Conservation (phyloP, 139 green algal genomes). For the Choricystis sp. region DNA sequence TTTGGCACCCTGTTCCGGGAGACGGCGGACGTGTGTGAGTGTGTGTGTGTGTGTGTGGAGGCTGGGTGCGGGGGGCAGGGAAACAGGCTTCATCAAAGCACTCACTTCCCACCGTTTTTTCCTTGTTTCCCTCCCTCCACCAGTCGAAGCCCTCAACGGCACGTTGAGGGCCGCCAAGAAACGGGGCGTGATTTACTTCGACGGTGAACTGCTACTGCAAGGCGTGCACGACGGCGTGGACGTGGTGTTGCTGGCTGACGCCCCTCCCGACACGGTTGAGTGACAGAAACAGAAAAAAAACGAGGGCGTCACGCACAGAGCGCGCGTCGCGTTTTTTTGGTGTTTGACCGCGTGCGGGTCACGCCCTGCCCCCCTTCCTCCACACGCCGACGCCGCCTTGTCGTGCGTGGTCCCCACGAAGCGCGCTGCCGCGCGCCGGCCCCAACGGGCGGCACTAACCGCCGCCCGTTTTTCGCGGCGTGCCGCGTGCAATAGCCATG, state of each 20-base stretch:
- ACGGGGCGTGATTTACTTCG: neutral
- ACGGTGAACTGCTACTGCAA: neutral
- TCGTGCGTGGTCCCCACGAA: no score
- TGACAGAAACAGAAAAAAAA: neutral
- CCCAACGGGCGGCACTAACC: no score
- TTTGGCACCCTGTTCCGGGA: neutral
- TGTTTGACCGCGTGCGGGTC: no score
- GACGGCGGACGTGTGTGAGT: neutral
- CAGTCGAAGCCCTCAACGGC: neutral
- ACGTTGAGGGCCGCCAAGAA: neutral
- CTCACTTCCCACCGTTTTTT: no score
- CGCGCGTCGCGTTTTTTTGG: neutral
- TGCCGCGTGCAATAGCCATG: no score
- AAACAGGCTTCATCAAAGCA: neutral
- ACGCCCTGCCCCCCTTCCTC: no score
- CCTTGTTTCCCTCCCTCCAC: neutral
- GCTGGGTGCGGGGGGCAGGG: neutral
- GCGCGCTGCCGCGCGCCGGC: no score
- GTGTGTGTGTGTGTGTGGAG: no score
- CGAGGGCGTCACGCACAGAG: no score
- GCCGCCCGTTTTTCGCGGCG: no score
- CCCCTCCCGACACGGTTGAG: no score
- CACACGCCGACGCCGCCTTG: no score
- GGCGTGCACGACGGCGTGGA: neutral
- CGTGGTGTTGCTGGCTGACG: neutral